Conservation (phyloP, 169 alveolate genomes). For the Plasmodium billcollinsi region DNA sequence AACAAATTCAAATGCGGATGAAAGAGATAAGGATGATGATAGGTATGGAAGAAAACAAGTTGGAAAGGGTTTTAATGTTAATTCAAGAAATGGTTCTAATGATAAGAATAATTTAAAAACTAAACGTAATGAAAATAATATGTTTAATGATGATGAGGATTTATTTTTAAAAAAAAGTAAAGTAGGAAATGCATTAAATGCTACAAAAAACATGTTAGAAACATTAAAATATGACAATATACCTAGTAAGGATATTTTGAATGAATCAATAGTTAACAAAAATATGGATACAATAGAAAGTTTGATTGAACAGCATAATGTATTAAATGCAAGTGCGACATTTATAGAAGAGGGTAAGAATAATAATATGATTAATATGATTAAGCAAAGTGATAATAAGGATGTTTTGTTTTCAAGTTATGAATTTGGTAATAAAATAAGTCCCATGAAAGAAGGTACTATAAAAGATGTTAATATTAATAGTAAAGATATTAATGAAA, state of each 20-base stretch:
- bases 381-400: not conserved
- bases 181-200: conserved; percentile 38
- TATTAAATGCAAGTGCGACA: conserved; percentile 7
- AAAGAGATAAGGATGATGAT: conserved; percentile 12
- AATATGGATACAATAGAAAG: conserved; percentile 5
- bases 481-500: not conserved
- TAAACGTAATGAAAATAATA: not conserved
- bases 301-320: conserved; percentile 1
- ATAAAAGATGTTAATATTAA: not conserved
- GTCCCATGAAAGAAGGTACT: not conserved
- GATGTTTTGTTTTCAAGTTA: too few species aligned
- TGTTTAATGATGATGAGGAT: not conserved
- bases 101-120: not conserved
- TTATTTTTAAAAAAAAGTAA: conserved; percentile 62
- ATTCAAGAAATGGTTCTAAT: not conserved
- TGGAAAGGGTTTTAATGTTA: not conserved
- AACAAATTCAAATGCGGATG: not conserved
- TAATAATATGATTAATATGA: not conserved
- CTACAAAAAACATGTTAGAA: conserved; percentile 51
- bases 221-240: conserved; percentile 42
- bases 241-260: conserved; percentile 29
- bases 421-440: too few species aligned
- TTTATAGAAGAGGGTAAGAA: not conserved
- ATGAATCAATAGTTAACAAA: conserved; percentile 14
- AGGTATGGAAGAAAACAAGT: not conserved